Conservation (phyloP, 2,329 filamentous ascomycete genomes). For the Fusarium sp. region DNA sequence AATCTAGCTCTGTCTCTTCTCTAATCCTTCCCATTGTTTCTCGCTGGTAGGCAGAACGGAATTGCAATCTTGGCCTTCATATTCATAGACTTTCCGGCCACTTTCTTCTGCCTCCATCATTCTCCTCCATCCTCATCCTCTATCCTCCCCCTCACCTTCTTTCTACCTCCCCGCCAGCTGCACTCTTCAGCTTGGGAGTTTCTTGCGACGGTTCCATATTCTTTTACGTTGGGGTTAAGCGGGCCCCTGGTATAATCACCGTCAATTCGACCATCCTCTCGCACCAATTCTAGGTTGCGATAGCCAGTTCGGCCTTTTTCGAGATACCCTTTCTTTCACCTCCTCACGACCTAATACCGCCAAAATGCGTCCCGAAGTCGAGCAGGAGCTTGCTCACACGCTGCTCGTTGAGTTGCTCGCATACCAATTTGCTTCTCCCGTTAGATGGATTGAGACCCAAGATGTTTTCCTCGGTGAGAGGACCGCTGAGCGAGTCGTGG, state of each 20-base stretch:
- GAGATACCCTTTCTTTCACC: slow-evolving; percentile 49
- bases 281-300: slow-evolving; percentile 45
- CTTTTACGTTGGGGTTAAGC: slow-evolving; percentile 45
- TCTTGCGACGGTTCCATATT: slow-evolving; percentile 44
- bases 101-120: slow-evolving; percentile 45
- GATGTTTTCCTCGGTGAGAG: slow-evolving; percentile 99
- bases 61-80: slow-evolving; percentile 41
- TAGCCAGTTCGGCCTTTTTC: slow-evolving; percentile 46
- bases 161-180: slow-evolving; percentile 43
- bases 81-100: slow-evolving; percentile 41
- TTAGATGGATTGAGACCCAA: slow-evolving; percentile 99
- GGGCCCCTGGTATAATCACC: slow-evolving; percentile 43
- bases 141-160: slow-evolving; percentile 22
- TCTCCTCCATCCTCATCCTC: slow-evolving; percentile 24
- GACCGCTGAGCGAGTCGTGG: slow-evolving; percentile 95
- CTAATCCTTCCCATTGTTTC: slow-evolving; percentile 44
- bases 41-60: slow-evolving; percentile 46
- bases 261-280: slow-evolving; percentile 37
- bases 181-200: slow-evolving; percentile 44
- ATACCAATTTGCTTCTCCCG: slow-evolving; percentile 98
- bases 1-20: slow-evolving; percentile 38
- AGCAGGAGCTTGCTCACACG: slow-evolving; percentile 99
- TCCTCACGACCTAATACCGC: slow-evolving; percentile 46
- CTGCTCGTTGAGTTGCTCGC: slow-evolving; percentile 98
- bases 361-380: slow-evolving; percentile 96